phyloP scores from a whole-genome alignment of 2,329 filamentous ascomycete species.

The Colletotrichum sp. region DNA sequence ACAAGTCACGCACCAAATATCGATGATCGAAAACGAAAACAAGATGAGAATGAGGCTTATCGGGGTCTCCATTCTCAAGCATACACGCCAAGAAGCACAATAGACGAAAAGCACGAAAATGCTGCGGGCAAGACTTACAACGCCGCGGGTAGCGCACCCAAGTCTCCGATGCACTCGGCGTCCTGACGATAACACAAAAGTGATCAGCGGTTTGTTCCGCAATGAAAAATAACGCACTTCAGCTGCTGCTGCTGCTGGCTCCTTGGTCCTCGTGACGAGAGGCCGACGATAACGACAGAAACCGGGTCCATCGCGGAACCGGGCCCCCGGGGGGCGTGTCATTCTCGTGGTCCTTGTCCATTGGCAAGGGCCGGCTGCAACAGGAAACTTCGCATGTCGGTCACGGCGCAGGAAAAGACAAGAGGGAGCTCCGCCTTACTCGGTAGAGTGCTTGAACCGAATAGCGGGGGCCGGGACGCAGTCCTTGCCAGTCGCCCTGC shows the following conservation, averaged over 20 bases:
- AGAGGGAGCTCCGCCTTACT: background rate
- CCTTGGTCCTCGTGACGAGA: background rate
- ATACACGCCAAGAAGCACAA: background rate
- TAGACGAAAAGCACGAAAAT: background rate
- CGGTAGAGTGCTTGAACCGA: constrained; percentile 1
- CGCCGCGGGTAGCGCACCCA: constrained; percentile 14
- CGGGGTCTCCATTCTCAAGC: background rate
- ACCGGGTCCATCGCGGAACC: background rate
- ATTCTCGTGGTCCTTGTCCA: background rate
- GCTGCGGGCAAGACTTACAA: background rate
- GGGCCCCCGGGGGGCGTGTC: background rate
- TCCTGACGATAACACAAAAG: background rate
- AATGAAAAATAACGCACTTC: background rate
- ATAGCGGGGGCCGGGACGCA: background rate
- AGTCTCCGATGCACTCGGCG: background rate
- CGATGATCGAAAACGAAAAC: background rate
- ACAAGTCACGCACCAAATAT: background rate
- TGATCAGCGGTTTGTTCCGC: constrained; percentile 2
- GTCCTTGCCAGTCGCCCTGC: constrained; percentile 2
- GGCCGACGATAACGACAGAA: background rate
- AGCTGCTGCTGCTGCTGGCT: background rate
- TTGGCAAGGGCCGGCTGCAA: background rate
- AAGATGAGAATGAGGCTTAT: background rate
- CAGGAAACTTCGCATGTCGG: background rate
- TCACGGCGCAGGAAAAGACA: background rate